Evolutionary conservation across 768 basidiomycete genomes (phyloP).

Genomic region (Clitopilus passeckerianus): DNA sequence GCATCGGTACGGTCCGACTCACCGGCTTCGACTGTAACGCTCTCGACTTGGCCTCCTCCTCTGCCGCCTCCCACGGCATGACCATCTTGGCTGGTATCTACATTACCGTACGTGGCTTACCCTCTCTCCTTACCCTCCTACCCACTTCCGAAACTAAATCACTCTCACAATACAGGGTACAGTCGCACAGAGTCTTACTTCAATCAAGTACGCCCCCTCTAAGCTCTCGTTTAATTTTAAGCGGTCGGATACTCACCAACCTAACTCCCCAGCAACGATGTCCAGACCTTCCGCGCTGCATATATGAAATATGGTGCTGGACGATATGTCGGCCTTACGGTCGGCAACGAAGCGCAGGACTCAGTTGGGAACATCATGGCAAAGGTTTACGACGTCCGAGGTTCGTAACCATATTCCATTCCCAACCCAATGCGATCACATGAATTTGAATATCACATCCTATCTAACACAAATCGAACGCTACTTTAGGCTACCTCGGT

Average conservation of each 20-base stretch:
- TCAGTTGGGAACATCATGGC: constrained; percentile 25
- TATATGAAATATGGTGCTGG: constrained; percentile 24
- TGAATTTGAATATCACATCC: no score
- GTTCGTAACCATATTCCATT: constrained; percentile 11
- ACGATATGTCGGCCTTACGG: constrained; percentile 26
- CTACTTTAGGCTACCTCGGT: constrained; percentile 21
- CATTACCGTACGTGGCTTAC: constrained; percentile 18
- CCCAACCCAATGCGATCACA: background rate
- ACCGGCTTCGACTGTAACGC: constrained; percentile 32
- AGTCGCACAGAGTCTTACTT: constrained; percentile 17
- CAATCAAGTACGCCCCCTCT: constrained; percentile 21
- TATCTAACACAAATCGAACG: background rate
- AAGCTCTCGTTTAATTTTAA: background rate
- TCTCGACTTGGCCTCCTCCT: constrained; percentile 26
- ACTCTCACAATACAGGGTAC: constrained; percentile 16
- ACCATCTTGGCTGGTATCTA: constrained; percentile 29
- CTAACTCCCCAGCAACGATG: constrained; percentile 22
- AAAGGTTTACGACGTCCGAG: constrained; percentile 28
- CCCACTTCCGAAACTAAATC: no score
- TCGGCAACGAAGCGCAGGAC: constrained; percentile 35
- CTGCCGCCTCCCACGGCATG: constrained; percentile 23
- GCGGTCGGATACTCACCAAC: background rate
- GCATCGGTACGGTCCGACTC: constrained; percentile 29
- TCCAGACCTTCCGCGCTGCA: constrained; percentile 26
- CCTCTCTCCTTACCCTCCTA: no score